These are phyloP conservation scores for Mollisiaceae sp. DNA, from an alignment of 2,329 filamentous ascomycete genomes.

Conservation along the genomic window DNA sequence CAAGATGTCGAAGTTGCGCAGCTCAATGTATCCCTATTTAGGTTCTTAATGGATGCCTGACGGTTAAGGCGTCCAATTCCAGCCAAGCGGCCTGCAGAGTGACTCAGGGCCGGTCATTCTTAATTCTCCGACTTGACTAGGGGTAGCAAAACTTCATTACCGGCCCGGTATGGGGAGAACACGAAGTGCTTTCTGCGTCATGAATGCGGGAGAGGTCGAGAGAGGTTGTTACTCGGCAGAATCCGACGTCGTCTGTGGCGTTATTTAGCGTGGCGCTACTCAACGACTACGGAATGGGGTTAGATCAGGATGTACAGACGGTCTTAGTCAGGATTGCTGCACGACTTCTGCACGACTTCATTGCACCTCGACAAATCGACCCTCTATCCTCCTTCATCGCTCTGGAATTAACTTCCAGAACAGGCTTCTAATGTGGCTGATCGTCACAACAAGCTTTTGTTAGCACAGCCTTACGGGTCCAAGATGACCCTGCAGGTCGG, in stretches of 20 bases:
- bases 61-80: neutral
- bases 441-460: neutral
- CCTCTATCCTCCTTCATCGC: neutral
- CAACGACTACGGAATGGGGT: neutral
- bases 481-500: neutral
- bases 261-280: neutral
- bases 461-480: neutral
- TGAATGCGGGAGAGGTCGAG: neutral
- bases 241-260: neutral
- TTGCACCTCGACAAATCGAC: neutral
- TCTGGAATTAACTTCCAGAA: conserved; percentile 8
- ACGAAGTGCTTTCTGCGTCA: neutral
- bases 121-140: neutral
- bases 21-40: conserved; percentile 1
- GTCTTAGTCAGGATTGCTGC: neutral
- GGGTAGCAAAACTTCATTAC: neutral
- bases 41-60: neutral
- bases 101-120: neutral
- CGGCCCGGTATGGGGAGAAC: neutral
- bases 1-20: neutral
- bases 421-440: conserved; percentile 11
- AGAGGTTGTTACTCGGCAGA: neutral
- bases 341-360: too few species aligned
- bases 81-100: neutral
- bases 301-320: neutral